Base-by-base conservation (phyloP, 768 basidiomycete species). In the Pleurotus sapidus region DNA sequence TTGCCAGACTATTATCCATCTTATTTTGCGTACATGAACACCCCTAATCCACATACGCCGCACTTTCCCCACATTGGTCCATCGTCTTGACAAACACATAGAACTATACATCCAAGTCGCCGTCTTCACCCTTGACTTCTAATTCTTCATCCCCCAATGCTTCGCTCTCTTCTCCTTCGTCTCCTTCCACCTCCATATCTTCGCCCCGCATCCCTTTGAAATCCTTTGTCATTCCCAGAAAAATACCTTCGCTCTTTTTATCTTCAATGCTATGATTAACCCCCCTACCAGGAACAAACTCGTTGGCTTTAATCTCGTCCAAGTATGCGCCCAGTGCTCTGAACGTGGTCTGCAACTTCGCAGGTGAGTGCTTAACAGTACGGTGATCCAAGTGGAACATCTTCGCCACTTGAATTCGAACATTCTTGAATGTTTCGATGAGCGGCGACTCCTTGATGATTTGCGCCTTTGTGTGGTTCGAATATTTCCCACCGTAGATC, bases 381-480 rank as follows among this genome's bases (percentile, higher is more conserved):
- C 58, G 58, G 14, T 64, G 54, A 14, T 61, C 59, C 7, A 76
- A 59, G 18, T 57, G 57, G 40, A 72, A 68, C 57, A 63, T 68
- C 2, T 59, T 56, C 53, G 67, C 68, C 24, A 73, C 58, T 18
- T 68, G 65, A 0, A 56, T 37, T 4, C 60, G 63, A 4, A 61
- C 57, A n/a, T 59, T 64, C 14, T 68, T 65, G 62, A 71, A 77
- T 6, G 72, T 60, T 9, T 74, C 63, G 18, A 77, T 68, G 0
- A 77, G 59, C 0, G 66, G 55, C 1, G 74, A 77, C 47, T 75
- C 70, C 9, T 64, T 57, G 3, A 74, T 56, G 9, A 79, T 72
- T 0, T 64, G 58, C 5, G 63, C 45, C 38, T 69, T 66, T 2
- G 65, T 72, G 24, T 65, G 64, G 56, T 76, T 78, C 2, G 72